Percentiles rank a stretch among this genome's conserved stretches.
phyloP scores from a whole-genome alignment of 2,329 filamentous ascomycete species.

The Lasiodiplodia gonubiensis region DNA sequence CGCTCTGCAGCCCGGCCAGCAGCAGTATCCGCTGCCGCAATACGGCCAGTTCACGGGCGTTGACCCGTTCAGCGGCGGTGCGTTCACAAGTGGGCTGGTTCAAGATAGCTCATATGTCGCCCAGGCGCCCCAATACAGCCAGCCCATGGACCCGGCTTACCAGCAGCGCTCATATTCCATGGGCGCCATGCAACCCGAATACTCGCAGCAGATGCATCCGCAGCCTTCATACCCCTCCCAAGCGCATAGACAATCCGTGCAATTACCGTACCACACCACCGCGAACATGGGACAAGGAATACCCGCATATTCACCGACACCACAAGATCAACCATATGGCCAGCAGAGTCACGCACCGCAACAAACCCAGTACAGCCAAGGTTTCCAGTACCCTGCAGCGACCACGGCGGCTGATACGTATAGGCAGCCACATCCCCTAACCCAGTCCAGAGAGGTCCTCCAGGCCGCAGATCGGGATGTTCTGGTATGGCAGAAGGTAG shows the following conservation, averaged over 20 bases:
- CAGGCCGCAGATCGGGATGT: conserved; percentile 28
- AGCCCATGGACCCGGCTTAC: neutral
- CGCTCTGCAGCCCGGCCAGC: conserved; percentile 9
- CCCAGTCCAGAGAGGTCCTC: conserved; percentile 19
- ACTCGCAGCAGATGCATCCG: neutral
- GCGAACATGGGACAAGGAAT: conserved; percentile 19
- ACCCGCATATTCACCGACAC: conserved; percentile 1
- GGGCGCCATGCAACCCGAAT: conserved; percentile 19
- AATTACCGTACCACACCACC: conserved; percentile 19
- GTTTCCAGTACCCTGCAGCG: conserved; percentile 24
- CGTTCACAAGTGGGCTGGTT: conserved; percentile 14
- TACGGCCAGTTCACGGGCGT: conserved; percentile 19
- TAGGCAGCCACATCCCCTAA: conserved; percentile 24
- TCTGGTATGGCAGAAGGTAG: conserved; percentile 27
- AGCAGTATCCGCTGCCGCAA: conserved; percentile 25
- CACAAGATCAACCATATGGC: conserved; percentile 8
- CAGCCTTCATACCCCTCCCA: conserved; percentile 8
- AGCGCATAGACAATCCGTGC: conserved; percentile 14
- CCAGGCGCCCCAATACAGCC: conserved; percentile 15
- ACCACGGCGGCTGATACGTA: conserved; percentile 27
- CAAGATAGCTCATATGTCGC: conserved; percentile 17
- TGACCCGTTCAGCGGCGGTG: conserved; percentile 14
- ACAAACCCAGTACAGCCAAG: conserved; percentile 26
- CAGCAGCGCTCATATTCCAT: conserved; percentile 23
- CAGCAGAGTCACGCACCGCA: conserved; percentile 25